phyloP scores from a whole-genome alignment of 495 filamentous ascomycete species.

The Neurospora terricola region DNA sequence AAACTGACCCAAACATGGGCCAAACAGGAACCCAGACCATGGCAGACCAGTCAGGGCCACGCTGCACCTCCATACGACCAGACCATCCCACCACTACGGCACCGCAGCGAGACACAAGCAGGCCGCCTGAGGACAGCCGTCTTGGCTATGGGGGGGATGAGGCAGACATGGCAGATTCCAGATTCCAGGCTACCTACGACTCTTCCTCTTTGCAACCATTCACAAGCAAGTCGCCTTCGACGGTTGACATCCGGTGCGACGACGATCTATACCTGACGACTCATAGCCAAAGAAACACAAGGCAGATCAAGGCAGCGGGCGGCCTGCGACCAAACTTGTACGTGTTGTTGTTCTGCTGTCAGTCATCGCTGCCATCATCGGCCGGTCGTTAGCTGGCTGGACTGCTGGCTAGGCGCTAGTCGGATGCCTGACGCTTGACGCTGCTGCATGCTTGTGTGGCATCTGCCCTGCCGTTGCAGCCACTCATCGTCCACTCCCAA shows the following conservation, averaged over 20 bases:
- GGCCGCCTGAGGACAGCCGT: neutral
- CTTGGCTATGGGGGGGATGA: neutral
- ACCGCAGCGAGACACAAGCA: neutral
- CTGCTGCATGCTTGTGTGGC: neutral
- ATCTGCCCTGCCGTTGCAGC: neutral
- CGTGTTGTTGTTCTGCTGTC: neutral
- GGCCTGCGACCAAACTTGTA: neutral
- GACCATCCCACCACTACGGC: neutral
- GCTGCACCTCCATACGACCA: neutral
- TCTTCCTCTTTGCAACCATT: neutral
- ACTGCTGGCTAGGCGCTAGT: neutral
- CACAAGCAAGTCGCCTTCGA: neutral
- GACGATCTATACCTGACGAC: neutral
- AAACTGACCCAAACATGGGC: neutral
- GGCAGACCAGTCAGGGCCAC: neutral
- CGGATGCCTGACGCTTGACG: neutral
- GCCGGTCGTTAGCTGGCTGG: neutral
- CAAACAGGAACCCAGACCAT: neutral
- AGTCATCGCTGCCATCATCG: neutral
- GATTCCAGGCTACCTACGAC: neutral
- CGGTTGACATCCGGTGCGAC: neutral
- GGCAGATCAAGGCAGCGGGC: neutral
- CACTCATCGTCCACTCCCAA: neutral
- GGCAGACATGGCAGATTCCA: neutral
- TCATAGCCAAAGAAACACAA: neutral